phyloP scores from a whole-genome alignment of 495 filamentous ascomycete species.

The Aspergillus incahuasiensis region DNA sequence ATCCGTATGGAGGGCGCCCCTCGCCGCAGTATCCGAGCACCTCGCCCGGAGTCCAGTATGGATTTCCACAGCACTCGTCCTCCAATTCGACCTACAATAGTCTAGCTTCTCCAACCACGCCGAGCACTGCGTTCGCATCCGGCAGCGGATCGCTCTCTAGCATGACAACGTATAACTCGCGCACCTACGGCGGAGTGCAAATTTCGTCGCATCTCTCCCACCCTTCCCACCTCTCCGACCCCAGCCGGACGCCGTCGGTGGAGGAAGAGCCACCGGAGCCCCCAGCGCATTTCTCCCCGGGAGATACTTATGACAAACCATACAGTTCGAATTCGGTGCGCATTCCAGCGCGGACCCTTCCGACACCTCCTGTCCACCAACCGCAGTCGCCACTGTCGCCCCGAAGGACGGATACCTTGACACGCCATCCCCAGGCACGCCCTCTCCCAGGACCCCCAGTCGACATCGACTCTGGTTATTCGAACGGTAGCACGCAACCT shows the following conservation, averaged over 20 bases:
- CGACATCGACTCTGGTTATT: conserved; percentile 33
- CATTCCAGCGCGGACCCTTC: conserved; percentile 37
- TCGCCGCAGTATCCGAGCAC: conserved; percentile 23
- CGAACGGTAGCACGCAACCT: conserved; percentile 17
- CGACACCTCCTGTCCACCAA: conserved; percentile 37
- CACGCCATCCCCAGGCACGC: conserved; percentile 54
- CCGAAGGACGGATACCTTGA: conserved; percentile 48
- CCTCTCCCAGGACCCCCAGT: conserved; percentile 57
- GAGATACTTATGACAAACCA: conserved; percentile 27
- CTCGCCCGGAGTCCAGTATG: conserved; percentile 19
- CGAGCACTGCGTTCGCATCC: conserved; percentile 21
- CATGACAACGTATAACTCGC: conserved; percentile 17
- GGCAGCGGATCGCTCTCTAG: conserved; percentile 16
- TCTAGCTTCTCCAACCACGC: conserved; percentile 19
- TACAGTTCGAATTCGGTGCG: conserved; percentile 35
- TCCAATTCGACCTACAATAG: conserved; percentile 24
- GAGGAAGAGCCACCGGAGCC: conserved; percentile 46
- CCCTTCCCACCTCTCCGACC: conserved; percentile 25
- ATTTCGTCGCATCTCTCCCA: conserved; percentile 29
- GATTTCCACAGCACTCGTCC: conserved; percentile 18
- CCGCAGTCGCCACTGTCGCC: conserved; percentile 39
- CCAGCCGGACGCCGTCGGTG: conserved; percentile 21
- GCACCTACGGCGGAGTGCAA: conserved; percentile 22
- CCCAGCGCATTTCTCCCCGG: conserved; percentile 37
- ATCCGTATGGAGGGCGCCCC: conserved; percentile 40